A percentile compares a stretch with the other conserved stretches of the same genome.
These are phyloP conservation scores for Chaetomiaceae sp. DNA, from an alignment of 2,329 filamentous ascomycete genomes.

Conservation along the genomic window DNA sequence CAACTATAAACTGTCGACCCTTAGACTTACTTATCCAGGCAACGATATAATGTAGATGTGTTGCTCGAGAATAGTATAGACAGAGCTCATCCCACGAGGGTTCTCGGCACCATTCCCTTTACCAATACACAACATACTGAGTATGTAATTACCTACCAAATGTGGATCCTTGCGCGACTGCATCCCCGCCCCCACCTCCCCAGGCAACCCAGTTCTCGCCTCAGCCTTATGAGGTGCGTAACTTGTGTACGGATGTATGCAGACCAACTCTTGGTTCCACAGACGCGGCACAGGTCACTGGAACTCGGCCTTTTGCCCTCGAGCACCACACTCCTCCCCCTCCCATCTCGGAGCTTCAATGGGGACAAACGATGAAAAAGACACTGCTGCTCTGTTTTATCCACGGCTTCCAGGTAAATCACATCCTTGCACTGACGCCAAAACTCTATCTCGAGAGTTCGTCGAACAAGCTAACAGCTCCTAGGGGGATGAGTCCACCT, in stretches of 20 bases:
- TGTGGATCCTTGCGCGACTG: background rate
- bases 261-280: background rate
- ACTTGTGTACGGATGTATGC: too few species aligned
- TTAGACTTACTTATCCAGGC: too few species aligned
- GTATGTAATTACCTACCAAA: too few species aligned
- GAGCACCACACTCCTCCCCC: background rate
- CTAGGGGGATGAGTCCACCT: slow-evolving; percentile 73
- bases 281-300: background rate
- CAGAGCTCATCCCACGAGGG: too few species aligned
- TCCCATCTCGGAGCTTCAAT: slow-evolving; percentile 22
- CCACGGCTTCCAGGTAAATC: slow-evolving; percentile 84
- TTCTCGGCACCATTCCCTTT: too few species aligned
- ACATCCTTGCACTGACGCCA: too few species aligned
- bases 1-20: too few species aligned
- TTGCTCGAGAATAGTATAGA: too few species aligned
- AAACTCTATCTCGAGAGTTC: too few species aligned
- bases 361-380: slow-evolving; percentile 60
- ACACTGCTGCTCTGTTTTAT: slow-evolving; percentile 79
- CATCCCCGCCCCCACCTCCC: background rate
- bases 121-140: too few species aligned
- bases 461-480: background rate
- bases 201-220: background rate
- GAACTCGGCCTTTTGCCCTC: background rate
- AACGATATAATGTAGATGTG: too few species aligned
- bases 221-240: background rate